These are phyloP conservation scores for Coelastrella sp. DNA, from an alignment of 139 green algal species.

Conservation along the genomic window DNA sequence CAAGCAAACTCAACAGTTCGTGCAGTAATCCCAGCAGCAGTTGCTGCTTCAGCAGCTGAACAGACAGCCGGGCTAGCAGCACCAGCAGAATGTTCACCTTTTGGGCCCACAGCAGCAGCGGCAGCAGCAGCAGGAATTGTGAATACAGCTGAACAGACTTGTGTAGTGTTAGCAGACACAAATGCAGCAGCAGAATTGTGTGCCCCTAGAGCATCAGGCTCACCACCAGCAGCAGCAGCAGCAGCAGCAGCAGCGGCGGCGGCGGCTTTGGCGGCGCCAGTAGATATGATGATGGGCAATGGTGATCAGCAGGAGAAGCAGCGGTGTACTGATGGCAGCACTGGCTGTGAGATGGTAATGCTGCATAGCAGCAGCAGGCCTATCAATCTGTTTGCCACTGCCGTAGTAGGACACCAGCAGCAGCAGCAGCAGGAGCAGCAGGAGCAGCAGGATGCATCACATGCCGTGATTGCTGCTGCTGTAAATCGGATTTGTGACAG, in stretches of 20 bases:
- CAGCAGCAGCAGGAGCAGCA: constrained; percentile 30
- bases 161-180: neutral
- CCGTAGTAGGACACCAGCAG: too few relatives aligned
- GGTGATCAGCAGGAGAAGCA: neutral
- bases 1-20: neutral
- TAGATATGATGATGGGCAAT: neutral
- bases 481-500: neutral
- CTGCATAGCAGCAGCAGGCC: too few relatives aligned
- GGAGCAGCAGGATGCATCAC: neutral
- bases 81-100: neutral
- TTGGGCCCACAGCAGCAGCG: neutral
- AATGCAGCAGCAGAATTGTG: neutral
- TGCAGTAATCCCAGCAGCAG: neutral
- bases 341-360: too few relatives aligned
- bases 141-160: neutral
- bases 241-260: neutral
- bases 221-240: too few relatives aligned
- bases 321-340: neutral
- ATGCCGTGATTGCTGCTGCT: neutral
- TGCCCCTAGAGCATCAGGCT: too few relatives aligned
- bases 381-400: too few relatives aligned
- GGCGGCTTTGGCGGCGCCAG: neutral
- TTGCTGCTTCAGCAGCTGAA: neutral
- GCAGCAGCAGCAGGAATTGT: neutral
- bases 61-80: neutral